Evolutionary conservation across 169 alveolate genomes (phyloP).

Genomic region (Hammondia hammondi): DNA sequence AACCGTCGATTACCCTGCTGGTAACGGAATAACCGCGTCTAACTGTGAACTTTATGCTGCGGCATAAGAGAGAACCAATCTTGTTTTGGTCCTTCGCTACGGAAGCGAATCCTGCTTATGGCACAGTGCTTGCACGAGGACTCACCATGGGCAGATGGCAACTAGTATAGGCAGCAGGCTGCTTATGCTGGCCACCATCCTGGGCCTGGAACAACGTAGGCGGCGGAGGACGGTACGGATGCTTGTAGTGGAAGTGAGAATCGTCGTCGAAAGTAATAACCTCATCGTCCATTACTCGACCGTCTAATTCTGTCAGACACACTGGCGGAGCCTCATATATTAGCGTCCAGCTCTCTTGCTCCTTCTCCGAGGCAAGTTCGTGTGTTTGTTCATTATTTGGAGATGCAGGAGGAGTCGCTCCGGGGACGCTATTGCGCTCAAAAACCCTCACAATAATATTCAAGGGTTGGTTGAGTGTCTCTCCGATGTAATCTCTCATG

Average conservation of each 20-base stretch:
- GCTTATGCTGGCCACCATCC: neutral
- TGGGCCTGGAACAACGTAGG: neutral
- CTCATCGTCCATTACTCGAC: conserved; percentile 1
- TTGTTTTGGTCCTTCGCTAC: too few relatives aligned
- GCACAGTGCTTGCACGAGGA: too few relatives aligned
- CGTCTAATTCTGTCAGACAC: neutral
- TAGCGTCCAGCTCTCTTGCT: conserved; percentile 27
- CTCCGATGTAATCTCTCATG: conserved; percentile 22
- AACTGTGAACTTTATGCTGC: too few relatives aligned
- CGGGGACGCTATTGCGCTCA: conserved; percentile 1
- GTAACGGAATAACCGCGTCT: too few relatives aligned
- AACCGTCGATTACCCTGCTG: too few relatives aligned
- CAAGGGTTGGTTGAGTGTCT: conserved; percentile 1
- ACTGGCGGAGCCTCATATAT: conserved; percentile 26
- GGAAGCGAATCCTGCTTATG: too few relatives aligned
- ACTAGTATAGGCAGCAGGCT: neutral
- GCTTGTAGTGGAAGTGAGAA: conserved; percentile 23
- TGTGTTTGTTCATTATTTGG: neutral
- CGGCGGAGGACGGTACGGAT: neutral
- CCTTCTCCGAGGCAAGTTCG: neutral
- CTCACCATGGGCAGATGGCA: conserved; percentile 19
- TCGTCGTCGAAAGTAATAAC: neutral
- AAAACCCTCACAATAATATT: neutral
- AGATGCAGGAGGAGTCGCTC: conserved; percentile 33
- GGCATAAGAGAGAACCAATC: too few relatives aligned